A percentile compares a stretch with the other conserved stretches of the same genome.
phyloP scores from a whole-genome alignment of 2,329 filamentous ascomycete species.

The Colletotrichum sp. region DNA sequence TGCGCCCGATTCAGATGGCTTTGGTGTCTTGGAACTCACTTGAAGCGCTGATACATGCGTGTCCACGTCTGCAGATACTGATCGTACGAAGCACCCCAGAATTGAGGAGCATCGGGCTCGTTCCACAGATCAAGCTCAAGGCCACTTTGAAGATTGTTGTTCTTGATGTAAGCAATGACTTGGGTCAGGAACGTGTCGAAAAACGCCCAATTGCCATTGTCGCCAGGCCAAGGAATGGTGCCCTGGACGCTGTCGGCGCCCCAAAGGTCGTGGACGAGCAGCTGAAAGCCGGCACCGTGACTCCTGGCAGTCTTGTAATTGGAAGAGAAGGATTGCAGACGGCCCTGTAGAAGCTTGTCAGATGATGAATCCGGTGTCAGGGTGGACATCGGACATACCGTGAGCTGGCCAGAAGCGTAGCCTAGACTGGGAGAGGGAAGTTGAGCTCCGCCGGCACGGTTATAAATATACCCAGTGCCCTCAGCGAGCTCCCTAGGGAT shows the following conservation, averaged over 20 bases:
- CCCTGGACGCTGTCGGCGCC: slow-evolving; percentile 11
- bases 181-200: slow-evolving; percentile 4
- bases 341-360: neutral
- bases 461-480: neutral
- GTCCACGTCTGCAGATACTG: slow-evolving; percentile 15
- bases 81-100: slow-evolving; percentile 7
- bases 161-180: neutral
- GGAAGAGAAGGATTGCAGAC: neutral
- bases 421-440: neutral
- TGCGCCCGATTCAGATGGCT: rapidly evolving
- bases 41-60: slow-evolving; percentile 1
- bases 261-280: slow-evolving; percentile 14
- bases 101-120: slow-evolving; percentile 7
- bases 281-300: neutral
- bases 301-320: neutral
- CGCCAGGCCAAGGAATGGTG: slow-evolving; percentile 11
- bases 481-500: rapidly evolving
- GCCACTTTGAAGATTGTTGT: neutral
- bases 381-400: neutral
- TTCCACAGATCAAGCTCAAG: slow-evolving; percentile 20
- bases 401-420: neutral
- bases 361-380: neutral
- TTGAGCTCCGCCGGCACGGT: neutral
- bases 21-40: neutral
- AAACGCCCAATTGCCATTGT: slow-evolving; percentile 11